These are phyloP conservation scores for Penicillium verrucosum DNA, from an alignment of 2,329 filamentous ascomycete genomes.

Conservation along the genomic window DNA sequence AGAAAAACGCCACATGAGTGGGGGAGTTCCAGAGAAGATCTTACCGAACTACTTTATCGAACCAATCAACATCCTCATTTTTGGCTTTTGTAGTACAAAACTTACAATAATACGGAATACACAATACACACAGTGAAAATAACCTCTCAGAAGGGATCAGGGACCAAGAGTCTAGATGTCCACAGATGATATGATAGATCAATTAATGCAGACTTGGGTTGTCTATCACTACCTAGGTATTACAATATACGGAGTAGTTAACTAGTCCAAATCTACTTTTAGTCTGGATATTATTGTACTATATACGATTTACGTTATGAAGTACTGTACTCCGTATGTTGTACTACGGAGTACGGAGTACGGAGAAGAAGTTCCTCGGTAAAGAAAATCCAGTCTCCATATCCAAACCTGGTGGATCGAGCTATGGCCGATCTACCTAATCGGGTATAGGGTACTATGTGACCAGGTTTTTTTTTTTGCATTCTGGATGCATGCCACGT, in stretches of 20 bases:
- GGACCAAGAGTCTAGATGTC: too few species aligned
- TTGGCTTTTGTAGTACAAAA: background rate
- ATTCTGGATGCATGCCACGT: constrained; percentile 5
- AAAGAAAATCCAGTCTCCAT: background rate
- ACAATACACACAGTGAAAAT: background rate
- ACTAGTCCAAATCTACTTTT: background rate
- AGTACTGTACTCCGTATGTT: background rate
- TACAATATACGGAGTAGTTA: too few species aligned
- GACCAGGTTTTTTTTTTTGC: background rate
- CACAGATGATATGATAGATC: background rate
- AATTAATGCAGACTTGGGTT: background rate
- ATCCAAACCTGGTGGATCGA: background rate
- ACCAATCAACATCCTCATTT: background rate
- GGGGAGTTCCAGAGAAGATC: background rate
- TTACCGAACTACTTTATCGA: background rate
- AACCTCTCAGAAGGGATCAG: background rate
- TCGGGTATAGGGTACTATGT: constrained; percentile 4
- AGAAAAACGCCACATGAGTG: background rate
- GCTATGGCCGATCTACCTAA: constrained; percentile 2
- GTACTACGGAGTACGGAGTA: too few species aligned
- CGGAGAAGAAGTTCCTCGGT: background rate
- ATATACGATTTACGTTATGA: background rate
- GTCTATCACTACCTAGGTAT: background rate
- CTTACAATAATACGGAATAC: background rate
- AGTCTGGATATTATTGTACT: background rate